These are phyloP conservation scores for Heteromeles arbutifolia DNA, from an alignment of 306 rosid species.

Conservation along the genomic window DNA sequence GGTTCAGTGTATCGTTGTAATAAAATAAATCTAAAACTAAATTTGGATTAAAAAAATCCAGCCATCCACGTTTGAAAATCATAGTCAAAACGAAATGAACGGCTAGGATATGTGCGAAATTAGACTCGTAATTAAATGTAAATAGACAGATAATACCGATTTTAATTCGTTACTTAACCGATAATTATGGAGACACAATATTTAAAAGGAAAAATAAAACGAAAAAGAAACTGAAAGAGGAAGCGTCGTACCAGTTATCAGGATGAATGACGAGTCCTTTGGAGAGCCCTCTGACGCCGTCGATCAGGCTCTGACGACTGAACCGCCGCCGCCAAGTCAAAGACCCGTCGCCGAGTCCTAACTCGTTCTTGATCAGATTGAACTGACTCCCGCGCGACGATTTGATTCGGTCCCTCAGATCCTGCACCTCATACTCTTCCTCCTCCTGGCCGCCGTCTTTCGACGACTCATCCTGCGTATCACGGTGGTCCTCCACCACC, in stretches of 20 bases:
- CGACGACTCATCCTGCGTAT: background rate
- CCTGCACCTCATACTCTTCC: slow-evolving; percentile 47
- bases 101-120: no score
- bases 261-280: slow-evolving; percentile 45
- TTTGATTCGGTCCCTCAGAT: slow-evolving; percentile 43
- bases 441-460: background rate
- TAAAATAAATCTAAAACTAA: no score
- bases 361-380: slow-evolving; percentile 47
- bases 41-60: background rate
- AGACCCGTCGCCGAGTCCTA: slow-evolving; percentile 23
- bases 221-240: background rate
- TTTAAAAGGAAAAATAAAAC: background rate
- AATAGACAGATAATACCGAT: background rate
- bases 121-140: background rate
- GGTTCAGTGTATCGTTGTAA: no score
- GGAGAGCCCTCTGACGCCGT: slow-evolving; percentile 46
- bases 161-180: background rate
- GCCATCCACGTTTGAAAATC: background rate
- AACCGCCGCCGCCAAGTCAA: slow-evolving; percentile 28
- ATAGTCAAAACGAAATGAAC: background rate
- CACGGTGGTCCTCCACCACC: background rate
- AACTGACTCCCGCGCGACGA: slow-evolving; percentile 75
- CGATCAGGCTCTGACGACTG: slow-evolving; percentile 40
- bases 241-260: slow-evolving; percentile 44
- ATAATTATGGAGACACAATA: background rate